Base-by-base conservation (phyloP, 2,329 filamentous ascomycete species). In the Fusarium sp. region DNA sequence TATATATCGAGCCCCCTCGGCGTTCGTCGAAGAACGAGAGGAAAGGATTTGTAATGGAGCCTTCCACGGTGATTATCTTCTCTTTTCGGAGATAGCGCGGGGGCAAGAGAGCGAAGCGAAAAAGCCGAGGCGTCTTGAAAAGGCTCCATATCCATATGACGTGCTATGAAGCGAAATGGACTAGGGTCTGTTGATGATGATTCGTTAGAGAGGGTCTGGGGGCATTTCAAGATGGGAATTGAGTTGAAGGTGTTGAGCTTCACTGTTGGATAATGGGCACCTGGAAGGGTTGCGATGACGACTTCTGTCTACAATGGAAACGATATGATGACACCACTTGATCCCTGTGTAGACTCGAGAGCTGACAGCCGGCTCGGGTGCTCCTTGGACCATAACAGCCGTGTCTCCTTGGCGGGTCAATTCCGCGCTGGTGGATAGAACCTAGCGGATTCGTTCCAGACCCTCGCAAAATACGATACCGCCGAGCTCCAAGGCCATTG, bases 71-170 rank as follows among this genome's bases (percentile, higher is more conserved):
- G 54, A 54, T 54, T 54, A 31, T 54, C 27, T 54, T 54, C 50
- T 54, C 50, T 34, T 52, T 54, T 54, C 50, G 50, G 50, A 54
- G 50, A 54, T 54, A 54, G 50, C 8, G n/a, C 31, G 54, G 34
- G 54, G 24, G 31, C 40, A 16, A 16, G 16, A 20, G n/a, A 14
- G 27, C 14, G 20, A 20, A 57, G 31, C 20, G 31, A 37, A 57
- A 37, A 57, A 24, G 54, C 54, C 54, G 54, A 57, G 54, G 54
- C 29, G n/a, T 57, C 54, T 57, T 57, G 14, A 13, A n/a, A 52
- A 5, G 47, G 47, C 18, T 52, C 47, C 47, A 52, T 50, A 54
- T 54, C n/a, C n/a, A n/a, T n/a, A n/a, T n/a, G 50, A 54, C 50
- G 50, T 54, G 50, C 50, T 54, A 6, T 11, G 11, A 20, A 52